Base-by-base conservation (phyloP, 1,284 basidiomycete species). In the Apiotrichum domesticum region DNA sequence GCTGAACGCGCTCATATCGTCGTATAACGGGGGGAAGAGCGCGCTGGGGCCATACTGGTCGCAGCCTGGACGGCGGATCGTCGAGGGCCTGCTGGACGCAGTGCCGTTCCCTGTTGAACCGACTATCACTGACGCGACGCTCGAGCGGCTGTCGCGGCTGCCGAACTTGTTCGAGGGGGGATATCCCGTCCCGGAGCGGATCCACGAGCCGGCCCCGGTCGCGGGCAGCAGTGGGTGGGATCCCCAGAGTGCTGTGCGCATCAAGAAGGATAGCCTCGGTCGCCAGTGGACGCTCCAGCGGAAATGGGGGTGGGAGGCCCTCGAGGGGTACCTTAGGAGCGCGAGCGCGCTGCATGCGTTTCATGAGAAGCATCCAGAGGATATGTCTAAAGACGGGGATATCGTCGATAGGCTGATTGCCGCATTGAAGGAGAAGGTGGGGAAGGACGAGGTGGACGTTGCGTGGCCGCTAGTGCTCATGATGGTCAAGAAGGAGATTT, bases 1-100 rank as follows among this genome's bases (percentile, higher is more conserved):
- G 0, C 76, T 86, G 6, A 82, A 83, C 1, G 77, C 80, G 0
- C 74, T 86, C 45, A 85, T 90, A 63, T 80, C 62, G 10, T 61
- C 64, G 13, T 55, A 67, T 51, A 58, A 63, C 34, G 42, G 51
- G 43, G 54, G 51, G 42, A 7, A 56, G 0, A 77, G 78, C n/a
- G 83, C 82, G 21, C 70, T 91, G 1, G 89, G 88, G 0, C 81
- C 84, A 1, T 83, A 89, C 68, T 93, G 88, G 83, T 81, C 90
- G 63, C 85, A 86, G 51, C 90, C 90, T 0, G 90, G 90, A 1
- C 80, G 90, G 8, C 80, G 80, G 0, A 87, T 91, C 61, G 78
- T 92, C 15, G 87, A 89, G 50, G 81, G 81, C 9, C 84, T 88
- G 63, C 80, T 92, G 0, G 76, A 83, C 6, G 83, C 83, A 35